These are phyloP conservation scores for Fusarium praegraminearum DNA, from an alignment of 2,329 filamentous ascomycete species.

Conservation along the genomic window DNA sequence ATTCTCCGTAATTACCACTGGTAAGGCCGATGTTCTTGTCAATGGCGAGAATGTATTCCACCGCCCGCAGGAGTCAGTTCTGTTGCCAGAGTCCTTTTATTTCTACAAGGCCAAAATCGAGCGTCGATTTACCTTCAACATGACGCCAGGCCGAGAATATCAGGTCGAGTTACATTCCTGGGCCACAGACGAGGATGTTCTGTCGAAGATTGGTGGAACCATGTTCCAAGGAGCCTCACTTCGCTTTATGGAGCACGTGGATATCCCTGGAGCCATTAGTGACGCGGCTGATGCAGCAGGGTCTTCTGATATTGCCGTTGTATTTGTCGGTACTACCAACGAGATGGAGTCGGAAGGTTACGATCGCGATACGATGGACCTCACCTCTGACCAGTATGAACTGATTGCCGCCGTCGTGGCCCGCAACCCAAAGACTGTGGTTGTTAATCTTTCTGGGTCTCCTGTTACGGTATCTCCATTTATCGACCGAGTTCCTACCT, in stretches of 20 bases:
- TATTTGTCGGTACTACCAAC: conserved; percentile 13
- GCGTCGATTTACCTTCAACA: neutral
- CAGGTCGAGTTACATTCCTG: conserved; percentile 3
- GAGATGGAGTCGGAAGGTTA: conserved; percentile 19
- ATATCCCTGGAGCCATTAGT: neutral
- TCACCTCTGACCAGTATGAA: neutral
- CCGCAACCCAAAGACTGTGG: neutral
- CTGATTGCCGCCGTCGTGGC: neutral
- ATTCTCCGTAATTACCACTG: conserved; percentile 2
- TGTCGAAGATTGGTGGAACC: neutral
- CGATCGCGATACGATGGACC: conserved; percentile 15
- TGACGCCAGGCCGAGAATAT: neutral
- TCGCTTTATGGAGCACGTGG: conserved; percentile 2
- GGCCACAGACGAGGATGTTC: neutral
- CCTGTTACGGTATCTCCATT: neutral
- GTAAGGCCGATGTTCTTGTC: neutral
- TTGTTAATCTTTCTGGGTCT: neutral
- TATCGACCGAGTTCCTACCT: neutral
- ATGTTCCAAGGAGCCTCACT: conserved; percentile 18
- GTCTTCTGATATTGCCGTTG: neutral
- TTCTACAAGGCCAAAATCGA: conserved; percentile 22
- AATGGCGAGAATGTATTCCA: neutral
- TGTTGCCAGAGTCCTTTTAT: conserved; percentile 12
- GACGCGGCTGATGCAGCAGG: neutral
- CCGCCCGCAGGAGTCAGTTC: neutral